These are phyloP conservation scores for Aspergillus diversus DNA, from an alignment of 495 filamentous ascomycete genomes.

Conservation along the genomic window DNA sequence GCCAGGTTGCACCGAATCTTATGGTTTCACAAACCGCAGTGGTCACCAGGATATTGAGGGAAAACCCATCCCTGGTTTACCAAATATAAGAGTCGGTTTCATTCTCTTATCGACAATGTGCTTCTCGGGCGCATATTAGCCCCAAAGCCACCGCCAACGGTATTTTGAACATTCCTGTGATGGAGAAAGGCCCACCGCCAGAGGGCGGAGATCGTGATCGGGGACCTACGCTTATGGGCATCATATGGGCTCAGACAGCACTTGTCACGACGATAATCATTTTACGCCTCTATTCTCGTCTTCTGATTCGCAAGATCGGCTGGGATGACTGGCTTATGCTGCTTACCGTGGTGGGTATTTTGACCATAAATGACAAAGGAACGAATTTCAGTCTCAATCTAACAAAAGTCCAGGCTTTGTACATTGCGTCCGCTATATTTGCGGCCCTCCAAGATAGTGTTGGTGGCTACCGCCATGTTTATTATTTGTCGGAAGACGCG, in stretches of 20 bases:
- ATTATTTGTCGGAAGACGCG: not conserved
- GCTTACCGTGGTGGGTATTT: conserved; percentile 1
- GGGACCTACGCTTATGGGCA: conserved; percentile 6
- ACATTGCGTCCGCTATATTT: conserved; percentile 3
- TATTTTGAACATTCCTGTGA: not conserved
- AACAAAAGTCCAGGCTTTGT: not conserved
- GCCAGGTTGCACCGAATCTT: conserved; percentile 8
- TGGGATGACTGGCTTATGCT: conserved; percentile 14
- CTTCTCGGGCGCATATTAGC: not conserved
- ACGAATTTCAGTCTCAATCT: not conserved
- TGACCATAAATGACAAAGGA: not conserved
- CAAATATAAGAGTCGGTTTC: not conserved
- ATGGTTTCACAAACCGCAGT: conserved; percentile 9
- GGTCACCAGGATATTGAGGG: conserved; percentile 4
- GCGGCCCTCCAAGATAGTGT: conserved; percentile 9
- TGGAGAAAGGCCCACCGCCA: conserved; percentile 2
- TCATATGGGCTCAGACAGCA: conserved; percentile 3
- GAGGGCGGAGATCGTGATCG: conserved; percentile 2
- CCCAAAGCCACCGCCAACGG: not conserved
- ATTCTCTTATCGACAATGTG: not conserved
- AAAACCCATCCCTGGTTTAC: not conserved
- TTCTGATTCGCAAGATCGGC: conserved; percentile 5
- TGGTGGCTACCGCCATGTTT: conserved; percentile 7
- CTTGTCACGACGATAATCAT: not conserved
- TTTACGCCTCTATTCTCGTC: conserved; percentile 2